Conservation (phyloP, 2,329 filamentous ascomycete species). For the Xylariomycetidae sp. region DNA sequence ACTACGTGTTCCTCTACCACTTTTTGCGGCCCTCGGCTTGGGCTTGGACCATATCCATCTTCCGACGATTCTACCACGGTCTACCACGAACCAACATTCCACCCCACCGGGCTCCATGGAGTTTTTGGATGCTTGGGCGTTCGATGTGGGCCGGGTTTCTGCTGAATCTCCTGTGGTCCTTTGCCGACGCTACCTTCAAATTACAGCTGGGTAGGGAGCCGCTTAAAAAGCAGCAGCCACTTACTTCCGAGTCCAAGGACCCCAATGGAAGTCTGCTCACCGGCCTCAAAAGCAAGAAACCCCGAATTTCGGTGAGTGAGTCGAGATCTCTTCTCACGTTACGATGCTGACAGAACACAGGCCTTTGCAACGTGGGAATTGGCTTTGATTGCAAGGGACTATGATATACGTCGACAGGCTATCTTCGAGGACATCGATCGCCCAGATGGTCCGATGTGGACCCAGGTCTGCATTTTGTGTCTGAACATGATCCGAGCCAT, state of each 20-base stretch:
- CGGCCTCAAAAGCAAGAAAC: constrained; percentile 77
- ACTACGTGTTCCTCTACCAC: constrained; percentile 55
- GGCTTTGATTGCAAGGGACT: constrained; percentile 68
- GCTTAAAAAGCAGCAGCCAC: constrained; percentile 74
- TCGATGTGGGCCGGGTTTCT: constrained; percentile 58
- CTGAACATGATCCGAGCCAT: constrained; percentile 64
- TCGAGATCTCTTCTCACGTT: background rate
- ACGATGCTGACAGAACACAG: constrained; percentile 30
- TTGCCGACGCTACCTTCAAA: constrained; percentile 71
- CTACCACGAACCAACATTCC: constrained; percentile 66
- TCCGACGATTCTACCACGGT: constrained; percentile 63
- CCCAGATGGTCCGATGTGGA: constrained; percentile 72
- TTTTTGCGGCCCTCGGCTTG: constrained; percentile 60
- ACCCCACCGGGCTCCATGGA: constrained; percentile 51
- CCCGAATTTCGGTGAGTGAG: constrained; percentile 58
- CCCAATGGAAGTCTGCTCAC: constrained; percentile 85
- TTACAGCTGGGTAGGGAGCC: constrained; percentile 76
- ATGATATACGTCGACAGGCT: constrained; percentile 66
- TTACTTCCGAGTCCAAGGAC: constrained; percentile 81
- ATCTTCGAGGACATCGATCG: constrained; percentile 88
- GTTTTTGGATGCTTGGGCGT: constrained; percentile 47
- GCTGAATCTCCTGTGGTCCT: constrained; percentile 68
- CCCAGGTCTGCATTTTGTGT: constrained; percentile 66
- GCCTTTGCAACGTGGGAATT: constrained; percentile 91
- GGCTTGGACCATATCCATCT: constrained; percentile 63